A percentile compares a stretch with the other conserved stretches of the same genome.
These are phyloP conservation scores for Dendrostoma leiphaemia DNA, from an alignment of 2,329 filamentous ascomycete genomes.

Conservation along the genomic window DNA sequence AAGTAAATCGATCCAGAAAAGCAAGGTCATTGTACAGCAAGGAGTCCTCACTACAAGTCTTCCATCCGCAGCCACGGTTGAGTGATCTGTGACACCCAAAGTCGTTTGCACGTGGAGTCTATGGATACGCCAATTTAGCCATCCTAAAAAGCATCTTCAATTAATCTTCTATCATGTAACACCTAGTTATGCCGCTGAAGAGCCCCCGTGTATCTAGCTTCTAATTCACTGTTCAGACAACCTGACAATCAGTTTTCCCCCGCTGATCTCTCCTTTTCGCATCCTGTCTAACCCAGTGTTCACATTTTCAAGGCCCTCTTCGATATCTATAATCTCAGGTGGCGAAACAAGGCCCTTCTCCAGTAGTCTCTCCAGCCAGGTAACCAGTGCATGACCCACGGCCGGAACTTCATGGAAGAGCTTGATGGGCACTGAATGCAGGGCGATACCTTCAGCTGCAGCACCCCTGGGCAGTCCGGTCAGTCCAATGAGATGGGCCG, in stretches of 20 bases:
- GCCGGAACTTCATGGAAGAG: conserved; percentile 67
- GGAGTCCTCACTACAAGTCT: too few species aligned
- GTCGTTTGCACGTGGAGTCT: too few species aligned
- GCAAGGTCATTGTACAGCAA: too few species aligned
- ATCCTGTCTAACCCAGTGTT: conserved; percentile 67
- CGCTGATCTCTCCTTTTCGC: conserved; percentile 63
- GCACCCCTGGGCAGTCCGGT: conserved; percentile 63
- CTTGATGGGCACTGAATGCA: conserved; percentile 73
- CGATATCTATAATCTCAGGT: conserved; percentile 64
- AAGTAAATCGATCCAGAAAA: too few species aligned
- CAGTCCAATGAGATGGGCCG: conserved; percentile 63
- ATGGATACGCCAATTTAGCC: too few species aligned
- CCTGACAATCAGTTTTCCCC: conserved; percentile 65
- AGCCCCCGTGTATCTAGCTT: too few species aligned
- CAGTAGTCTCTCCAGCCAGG: conserved; percentile 68
- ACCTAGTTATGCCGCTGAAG: too few species aligned
- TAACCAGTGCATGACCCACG: conserved; percentile 60
- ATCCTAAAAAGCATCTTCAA: too few species aligned
- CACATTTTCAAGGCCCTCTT: conserved; percentile 63
- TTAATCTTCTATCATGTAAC: too few species aligned
- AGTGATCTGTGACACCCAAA: too few species aligned
- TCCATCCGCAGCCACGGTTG: too few species aligned
- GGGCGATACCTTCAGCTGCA: conserved; percentile 41
- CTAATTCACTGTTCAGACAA: conserved; percentile 21
- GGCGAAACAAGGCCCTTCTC: conserved; percentile 49